phyloP scores from a whole-genome alignment of 331 rosid species.

The Erythrophleum ivorense region DNA sequence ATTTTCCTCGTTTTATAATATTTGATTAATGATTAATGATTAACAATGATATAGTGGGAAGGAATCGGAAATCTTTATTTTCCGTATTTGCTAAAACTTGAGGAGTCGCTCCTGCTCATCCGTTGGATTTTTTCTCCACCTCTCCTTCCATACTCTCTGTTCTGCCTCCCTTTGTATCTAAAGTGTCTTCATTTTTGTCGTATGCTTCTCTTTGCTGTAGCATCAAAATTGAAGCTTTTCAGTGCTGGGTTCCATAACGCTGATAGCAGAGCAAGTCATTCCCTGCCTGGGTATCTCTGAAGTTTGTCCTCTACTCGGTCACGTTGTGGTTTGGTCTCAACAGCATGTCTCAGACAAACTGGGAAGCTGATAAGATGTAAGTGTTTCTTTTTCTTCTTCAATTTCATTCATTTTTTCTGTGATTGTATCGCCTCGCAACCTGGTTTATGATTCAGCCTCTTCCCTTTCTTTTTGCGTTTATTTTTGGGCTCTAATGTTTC shows the following conservation, averaged over 20 bases:
- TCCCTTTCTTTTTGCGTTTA: conserved; percentile 37
- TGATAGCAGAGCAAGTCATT: conserved; percentile 43
- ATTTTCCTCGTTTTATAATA: conserved; percentile 39
- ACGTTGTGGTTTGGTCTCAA: conserved; percentile 39
- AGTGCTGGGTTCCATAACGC: conserved; percentile 40
- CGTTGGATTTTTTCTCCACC: conserved; percentile 44
- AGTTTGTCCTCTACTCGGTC: conserved; percentile 28
- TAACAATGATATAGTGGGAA: conserved; percentile 29
- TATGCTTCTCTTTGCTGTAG: conserved; percentile 28
- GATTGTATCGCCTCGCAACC: conserved; percentile 12
- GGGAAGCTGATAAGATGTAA: conserved; percentile 99
- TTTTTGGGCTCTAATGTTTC: not conserved
- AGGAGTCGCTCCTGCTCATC: conserved; percentile 48
- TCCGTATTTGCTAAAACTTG: conserved; percentile 48
- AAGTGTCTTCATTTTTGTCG: conserved; percentile 38
- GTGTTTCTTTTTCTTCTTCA: conserved; percentile 26
- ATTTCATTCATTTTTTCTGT: not conserved
- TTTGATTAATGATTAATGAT: conserved; percentile 35
- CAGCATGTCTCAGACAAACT: conserved; percentile 98
- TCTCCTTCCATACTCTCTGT: not conserved
- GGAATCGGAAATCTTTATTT: conserved; percentile 19
- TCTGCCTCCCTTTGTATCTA: conserved; percentile 37
- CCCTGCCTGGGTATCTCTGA: conserved; percentile 29
- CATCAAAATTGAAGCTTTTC: conserved; percentile 41
- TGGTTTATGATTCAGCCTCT: conserved; percentile 44